Conservation (phyloP, 2,329 filamentous ascomycete genomes). For the Paecilomyces sp. region DNA sequence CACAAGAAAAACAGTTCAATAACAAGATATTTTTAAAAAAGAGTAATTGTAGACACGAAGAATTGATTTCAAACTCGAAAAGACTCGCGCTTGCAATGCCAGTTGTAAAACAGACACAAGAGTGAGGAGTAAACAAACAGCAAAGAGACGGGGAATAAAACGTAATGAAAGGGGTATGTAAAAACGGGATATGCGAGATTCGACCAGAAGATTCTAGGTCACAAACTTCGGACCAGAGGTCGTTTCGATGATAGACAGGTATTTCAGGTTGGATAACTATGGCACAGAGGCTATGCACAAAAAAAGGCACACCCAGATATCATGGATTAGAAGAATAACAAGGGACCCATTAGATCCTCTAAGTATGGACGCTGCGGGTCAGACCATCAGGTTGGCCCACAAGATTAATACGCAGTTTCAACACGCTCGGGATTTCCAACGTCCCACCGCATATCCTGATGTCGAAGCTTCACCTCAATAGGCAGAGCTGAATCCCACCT, state of each 20-base stretch:
- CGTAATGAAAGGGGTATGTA: conserved; percentile 21
- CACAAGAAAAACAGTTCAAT: neutral
- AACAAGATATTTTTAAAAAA: conserved; percentile 5
- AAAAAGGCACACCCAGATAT: conserved; percentile 4
- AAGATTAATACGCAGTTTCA: conserved; percentile 7
- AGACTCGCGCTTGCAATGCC: conserved; percentile 42
- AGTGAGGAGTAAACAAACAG: conserved; percentile 22
- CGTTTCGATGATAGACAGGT: conserved; percentile 1
- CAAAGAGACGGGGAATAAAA: conserved; percentile 14
- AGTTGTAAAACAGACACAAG: conserved; percentile 25
- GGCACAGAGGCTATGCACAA: conserved; percentile 9
- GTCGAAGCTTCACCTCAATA: conserved; percentile 17
- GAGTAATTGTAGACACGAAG: conserved; percentile 1
- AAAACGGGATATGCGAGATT: conserved; percentile 25
- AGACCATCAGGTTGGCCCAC: neutral
- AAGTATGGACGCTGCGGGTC: neutral
- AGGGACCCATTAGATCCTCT: neutral
- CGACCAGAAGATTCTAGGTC: neutral
- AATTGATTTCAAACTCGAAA: conserved; percentile 12
- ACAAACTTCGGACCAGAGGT: neutral
- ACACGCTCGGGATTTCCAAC: conserved; percentile 8
- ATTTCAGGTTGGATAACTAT: conserved; percentile 7
- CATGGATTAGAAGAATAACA: conserved; percentile 1
- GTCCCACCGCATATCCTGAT: conserved; percentile 3
- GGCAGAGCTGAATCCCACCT: conserved; percentile 26